Percentiles rank a stretch among this genome's conserved stretches.
These are phyloP conservation scores for Polyplosphaeria fusca DNA, from an alignment of 495 filamentous ascomycete species.

Conservation along the genomic window DNA sequence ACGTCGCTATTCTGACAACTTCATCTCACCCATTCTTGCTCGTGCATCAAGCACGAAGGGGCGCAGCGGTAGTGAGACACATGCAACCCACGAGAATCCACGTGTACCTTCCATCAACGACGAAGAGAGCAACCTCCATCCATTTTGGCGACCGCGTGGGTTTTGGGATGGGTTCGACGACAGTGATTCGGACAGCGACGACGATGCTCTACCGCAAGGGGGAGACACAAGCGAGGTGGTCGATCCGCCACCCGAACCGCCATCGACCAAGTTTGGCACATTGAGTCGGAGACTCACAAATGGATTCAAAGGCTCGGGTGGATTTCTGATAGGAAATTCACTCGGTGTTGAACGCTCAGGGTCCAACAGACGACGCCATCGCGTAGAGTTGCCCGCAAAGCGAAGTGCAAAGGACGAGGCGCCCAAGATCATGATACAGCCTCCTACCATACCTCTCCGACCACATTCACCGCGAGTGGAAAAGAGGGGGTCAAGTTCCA, in stretches of 20 bases:
- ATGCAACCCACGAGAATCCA: conserved; percentile 19
- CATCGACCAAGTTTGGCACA: conserved; percentile 5
- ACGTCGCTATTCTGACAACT: conserved; percentile 40
- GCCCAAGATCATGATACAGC: conserved; percentile 25
- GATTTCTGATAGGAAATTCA: conserved; percentile 49
- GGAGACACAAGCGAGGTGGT: conserved; percentile 41
- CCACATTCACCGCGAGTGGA: conserved; percentile 8
- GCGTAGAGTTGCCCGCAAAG: conserved; percentile 50
- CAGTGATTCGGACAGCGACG: conserved; percentile 44
- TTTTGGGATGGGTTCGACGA: conserved; percentile 66
- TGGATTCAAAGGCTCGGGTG: conserved; percentile 31
- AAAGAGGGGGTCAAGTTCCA: conserved; percentile 8
- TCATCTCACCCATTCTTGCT: conserved; percentile 39
- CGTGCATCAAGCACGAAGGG: conserved; percentile 26
- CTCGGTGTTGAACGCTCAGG: conserved; percentile 46
- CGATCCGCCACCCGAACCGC: conserved; percentile 27
- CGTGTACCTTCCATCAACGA: conserved; percentile 34
- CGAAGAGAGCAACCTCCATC: conserved; percentile 60
- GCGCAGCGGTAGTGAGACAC: conserved; percentile 8
- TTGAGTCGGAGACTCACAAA: conserved; percentile 32
- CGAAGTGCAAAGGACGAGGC: conserved; percentile 20
- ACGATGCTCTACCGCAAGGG: conserved; percentile 33
- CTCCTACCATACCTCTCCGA: conserved; percentile 4
- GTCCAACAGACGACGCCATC: conserved; percentile 50
- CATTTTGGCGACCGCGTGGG: conserved; percentile 74